Evolutionary conservation across 148 eudicot genomes (phyloP).

Genomic region (Rhododendron molle): DNA sequence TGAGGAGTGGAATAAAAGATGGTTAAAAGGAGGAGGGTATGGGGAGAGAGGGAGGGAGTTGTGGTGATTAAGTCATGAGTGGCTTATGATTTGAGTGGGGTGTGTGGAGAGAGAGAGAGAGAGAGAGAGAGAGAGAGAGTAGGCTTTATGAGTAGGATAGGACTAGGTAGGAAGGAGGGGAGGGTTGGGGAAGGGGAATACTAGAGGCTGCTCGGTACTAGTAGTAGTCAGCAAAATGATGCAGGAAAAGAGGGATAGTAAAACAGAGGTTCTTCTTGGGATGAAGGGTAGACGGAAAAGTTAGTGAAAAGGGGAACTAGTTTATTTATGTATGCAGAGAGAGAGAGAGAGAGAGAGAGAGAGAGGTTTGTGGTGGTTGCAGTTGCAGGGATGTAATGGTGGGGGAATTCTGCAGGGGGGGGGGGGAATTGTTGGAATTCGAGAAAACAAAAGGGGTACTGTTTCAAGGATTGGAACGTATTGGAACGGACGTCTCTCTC

Average conservation of each 20-base stretch:
- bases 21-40: neutral
- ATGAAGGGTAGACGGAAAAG: slow-evolving; percentile 31
- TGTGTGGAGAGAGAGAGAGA: neutral
- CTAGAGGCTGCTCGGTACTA: neutral
- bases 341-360: neutral
- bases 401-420: slow-evolving; percentile 2
- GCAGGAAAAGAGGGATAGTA: neutral
- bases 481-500: slow-evolving; percentile 16
- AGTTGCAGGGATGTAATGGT: slow-evolving; percentile 9
- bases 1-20: neutral
- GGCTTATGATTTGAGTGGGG: slow-evolving; percentile 70
- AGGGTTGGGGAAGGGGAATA: neutral
- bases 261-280: slow-evolving; percentile 17
- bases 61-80: slow-evolving; percentile 77
- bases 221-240: slow-evolving; percentile 13
- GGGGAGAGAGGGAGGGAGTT: neutral
- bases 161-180: neutral
- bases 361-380: neutral
- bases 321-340: slow-evolving; percentile 29
- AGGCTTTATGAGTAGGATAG: slow-evolving; percentile 22
- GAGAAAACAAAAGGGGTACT: slow-evolving; percentile 46
- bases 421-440: slow-evolving; percentile 42
- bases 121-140: neutral
- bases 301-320: slow-evolving; percentile 28
- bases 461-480: slow-evolving; percentile 33